Evolutionary conservation across 192 early-diverging fungal species (phyloP).

Genomic region (Podila epicladia): DNA sequence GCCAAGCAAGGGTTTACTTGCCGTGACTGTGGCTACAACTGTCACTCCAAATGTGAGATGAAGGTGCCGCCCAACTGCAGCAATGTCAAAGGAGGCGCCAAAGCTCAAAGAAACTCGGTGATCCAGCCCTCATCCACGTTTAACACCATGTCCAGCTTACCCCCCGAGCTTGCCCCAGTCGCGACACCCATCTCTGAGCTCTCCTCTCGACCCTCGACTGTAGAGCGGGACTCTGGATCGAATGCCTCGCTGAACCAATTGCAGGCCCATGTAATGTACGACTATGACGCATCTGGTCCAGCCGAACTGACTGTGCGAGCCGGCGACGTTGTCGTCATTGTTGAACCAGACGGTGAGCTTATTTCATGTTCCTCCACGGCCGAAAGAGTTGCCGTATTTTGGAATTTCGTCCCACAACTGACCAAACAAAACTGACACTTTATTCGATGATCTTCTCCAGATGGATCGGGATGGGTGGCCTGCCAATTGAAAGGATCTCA

Average conservation of each 20-base stretch:
- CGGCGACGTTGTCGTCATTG: conserved; percentile 63
- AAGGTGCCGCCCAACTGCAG: conserved; percentile 77
- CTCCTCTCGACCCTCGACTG: conserved; percentile 5
- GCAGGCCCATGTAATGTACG: conserved; percentile 66
- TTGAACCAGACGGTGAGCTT: conserved; percentile 62
- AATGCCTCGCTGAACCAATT: conserved; percentile 11
- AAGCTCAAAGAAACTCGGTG: conserved; percentile 38
- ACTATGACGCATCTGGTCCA: conserved; percentile 60
- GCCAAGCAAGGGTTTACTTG: conserved; percentile 77
- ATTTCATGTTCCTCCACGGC: not conserved
- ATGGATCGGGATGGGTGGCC: conserved; percentile 43
- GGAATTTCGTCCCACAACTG: no score
- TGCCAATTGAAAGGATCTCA: conserved; percentile 19
- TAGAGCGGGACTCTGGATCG: conserved; percentile 5
- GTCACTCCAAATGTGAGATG: conserved; percentile 84
- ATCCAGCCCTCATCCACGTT: conserved; percentile 27
- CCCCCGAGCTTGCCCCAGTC: conserved; percentile 25
- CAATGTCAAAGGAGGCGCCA: conserved; percentile 62
- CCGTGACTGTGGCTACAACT: conserved; percentile 75
- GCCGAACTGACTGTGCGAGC: conserved; percentile 66
- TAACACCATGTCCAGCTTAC: conserved; percentile 33
- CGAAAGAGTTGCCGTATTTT: no score
- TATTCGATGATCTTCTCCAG: conserved; percentile 1
- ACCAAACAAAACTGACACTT: not conserved
- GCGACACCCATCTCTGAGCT: conserved; percentile 41